These are phyloP conservation scores for Dactylellina cionopaga DNA, from an alignment of 2,329 filamentous ascomycete species.

Conservation along the genomic window DNA sequence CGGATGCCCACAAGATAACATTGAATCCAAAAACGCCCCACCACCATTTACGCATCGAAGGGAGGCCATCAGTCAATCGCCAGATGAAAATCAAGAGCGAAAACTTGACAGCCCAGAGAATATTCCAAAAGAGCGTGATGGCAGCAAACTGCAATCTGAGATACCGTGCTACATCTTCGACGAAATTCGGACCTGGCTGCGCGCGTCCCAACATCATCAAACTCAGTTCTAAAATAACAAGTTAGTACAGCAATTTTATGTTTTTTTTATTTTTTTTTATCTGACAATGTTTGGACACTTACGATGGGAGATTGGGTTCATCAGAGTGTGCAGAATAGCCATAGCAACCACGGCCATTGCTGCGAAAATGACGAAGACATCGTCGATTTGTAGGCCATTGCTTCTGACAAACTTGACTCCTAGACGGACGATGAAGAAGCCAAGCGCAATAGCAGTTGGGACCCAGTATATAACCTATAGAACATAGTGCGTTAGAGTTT, in stretches of 20 bases:
- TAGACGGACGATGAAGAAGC: conserved; percentile 37
- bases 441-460: conserved; percentile 23
- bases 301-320: conserved; percentile 38
- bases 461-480: conserved; percentile 48
- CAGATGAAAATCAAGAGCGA: conserved; percentile 58
- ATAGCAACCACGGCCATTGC: conserved; percentile 20
- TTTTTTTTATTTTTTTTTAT: not conserved
- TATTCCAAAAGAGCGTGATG: conserved; percentile 58
- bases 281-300: not conserved
- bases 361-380: conserved; percentile 40
- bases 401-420: conserved; percentile 26
- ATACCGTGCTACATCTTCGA: conserved; percentile 54
- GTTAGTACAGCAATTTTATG: too few species aligned
- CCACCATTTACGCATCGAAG: conserved; percentile 57
- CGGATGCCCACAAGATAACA: conserved; percentile 57
- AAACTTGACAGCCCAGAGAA: conserved; percentile 58
- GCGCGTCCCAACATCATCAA: conserved; percentile 38
- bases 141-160: conserved; percentile 58
- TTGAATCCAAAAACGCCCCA: conserved; percentile 57
- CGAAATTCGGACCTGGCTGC: conserved; percentile 25
- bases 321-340: conserved; percentile 37
- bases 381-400: conserved; percentile 36
- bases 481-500: not conserved
- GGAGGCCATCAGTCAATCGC: conserved; percentile 57
- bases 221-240: conserved; percentile 19